These are phyloP conservation scores for Alternaria consortialis DNA, from an alignment of 2,329 filamentous ascomycete species.

Conservation along the genomic window DNA sequence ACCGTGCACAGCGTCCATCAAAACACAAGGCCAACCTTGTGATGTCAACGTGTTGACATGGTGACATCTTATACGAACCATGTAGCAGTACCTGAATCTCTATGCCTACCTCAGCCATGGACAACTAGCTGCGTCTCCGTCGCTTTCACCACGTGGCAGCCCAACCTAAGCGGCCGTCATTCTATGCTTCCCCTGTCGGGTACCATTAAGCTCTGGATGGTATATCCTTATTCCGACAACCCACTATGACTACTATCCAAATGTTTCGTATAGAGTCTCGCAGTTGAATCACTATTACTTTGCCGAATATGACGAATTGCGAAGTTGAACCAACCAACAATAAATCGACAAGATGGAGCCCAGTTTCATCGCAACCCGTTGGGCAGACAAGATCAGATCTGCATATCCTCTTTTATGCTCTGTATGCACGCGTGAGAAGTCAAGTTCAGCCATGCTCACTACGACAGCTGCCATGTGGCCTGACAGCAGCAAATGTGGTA, in stretches of 20 bases:
- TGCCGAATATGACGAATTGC: not conserved
- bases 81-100: not conserved
- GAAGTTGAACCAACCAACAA: not conserved
- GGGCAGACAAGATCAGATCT: not conserved
- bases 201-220: not conserved
- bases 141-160: not conserved
- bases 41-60: not conserved
- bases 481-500: conserved; percentile 2
- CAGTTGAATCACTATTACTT: not conserved
- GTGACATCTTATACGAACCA: not conserved
- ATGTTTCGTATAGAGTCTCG: not conserved
- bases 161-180: not conserved
- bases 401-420: not conserved
- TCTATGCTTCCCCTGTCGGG: not conserved
- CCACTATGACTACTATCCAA: not conserved
- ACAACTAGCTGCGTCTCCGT: not conserved
- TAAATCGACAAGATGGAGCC: not conserved
- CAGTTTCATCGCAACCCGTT: not conserved
- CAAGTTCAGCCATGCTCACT: not conserved
- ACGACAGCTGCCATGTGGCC: conserved; percentile 2
- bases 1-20: conserved; percentile 1
- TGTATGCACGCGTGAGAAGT: not conserved
- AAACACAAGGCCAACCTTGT: not conserved
- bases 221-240: not conserved
- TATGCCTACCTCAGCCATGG: not conserved